Evolutionary conservation across 2,329 filamentous ascomycete species (phyloP), one percentile per base, ranked within the genome.

Genomic region (Endothia cerciana): DNA sequence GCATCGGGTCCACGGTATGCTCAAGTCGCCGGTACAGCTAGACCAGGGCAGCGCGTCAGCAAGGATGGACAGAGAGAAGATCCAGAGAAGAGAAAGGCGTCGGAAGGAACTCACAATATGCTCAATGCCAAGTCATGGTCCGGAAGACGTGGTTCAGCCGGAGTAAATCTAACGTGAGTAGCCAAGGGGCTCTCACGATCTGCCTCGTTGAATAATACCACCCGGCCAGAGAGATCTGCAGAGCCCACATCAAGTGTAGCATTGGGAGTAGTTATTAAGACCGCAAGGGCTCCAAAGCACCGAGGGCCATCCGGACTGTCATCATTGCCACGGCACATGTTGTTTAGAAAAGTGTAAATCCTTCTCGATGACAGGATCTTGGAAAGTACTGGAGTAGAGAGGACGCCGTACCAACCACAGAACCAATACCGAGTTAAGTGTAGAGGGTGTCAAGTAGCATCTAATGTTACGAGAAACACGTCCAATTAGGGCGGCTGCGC

Each of bases 21-120:
- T 58, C 55, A 58, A n/a, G 33, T 58, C 55, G 41, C 55, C 55
- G 38, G 55, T 58, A 36, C 55, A 58, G 33, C 55, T 58, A 13
- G 33, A 17, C n/a, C n/a, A 22, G 33, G n/a, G 33, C n/a, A 6
- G 33, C 33, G 11, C 17, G 55, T 58, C 55, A 40, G 55, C 36
- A 19, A 11, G 17, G 22, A 19, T 1, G 11, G 30, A 13, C 4
- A 25, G 11, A 25, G n/a, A n/a, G n/a, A n/a, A n/a, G 19, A 25
- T 22, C 19, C 6, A 19, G 36, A 19, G 3, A n/a, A 19, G 25
- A 11, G 55, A 40, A 22, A 22, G 53, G 15, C 28, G 33, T 10
- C 0, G 33, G 55, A 38, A 58, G 36, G 22, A 25, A 58, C 36
- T 58, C 13, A 40, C 55, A 40, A 36, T 58, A 58, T 58, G 38